These are phyloP conservation scores for Xanthoconium separans DNA, from an alignment of 1,284 basidiomycete species.

Conservation along the genomic window DNA sequence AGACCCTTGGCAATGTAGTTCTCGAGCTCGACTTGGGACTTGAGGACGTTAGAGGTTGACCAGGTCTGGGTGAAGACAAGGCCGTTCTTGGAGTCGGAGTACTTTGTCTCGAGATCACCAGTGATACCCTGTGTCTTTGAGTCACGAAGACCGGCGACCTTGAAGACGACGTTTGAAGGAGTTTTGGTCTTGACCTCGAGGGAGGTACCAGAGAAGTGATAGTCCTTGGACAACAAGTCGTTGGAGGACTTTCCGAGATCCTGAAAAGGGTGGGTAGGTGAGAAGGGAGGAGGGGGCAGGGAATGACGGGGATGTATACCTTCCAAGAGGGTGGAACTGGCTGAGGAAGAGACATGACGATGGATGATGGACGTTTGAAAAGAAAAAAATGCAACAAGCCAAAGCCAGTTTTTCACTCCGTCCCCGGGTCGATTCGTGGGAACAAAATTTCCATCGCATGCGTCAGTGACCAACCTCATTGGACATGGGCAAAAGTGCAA, in stretches of 20 bases:
- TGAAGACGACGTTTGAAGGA: slow-evolving; percentile 86
- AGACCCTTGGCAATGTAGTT: slow-evolving; percentile 98
- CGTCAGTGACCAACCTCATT: not conserved
- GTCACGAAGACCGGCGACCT: slow-evolving; percentile 80
- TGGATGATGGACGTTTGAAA: slow-evolving; percentile 40
- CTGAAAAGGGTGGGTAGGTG: slow-evolving; percentile 38
- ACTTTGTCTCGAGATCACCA: slow-evolving; percentile 93
- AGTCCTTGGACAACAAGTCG: slow-evolving; percentile 94
- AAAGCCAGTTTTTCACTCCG: slow-evolving; percentile 13
- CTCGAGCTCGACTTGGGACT: slow-evolving; percentile 93
- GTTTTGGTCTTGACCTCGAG: slow-evolving; percentile 97
- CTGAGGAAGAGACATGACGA: slow-evolving; percentile 67
- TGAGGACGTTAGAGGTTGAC: slow-evolving; percentile 92
- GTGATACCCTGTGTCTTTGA: slow-evolving; percentile 69
- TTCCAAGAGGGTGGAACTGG: slow-evolving; percentile 94
- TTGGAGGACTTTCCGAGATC: slow-evolving; percentile 97
- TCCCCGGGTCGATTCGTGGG: slow-evolving; percentile 32
- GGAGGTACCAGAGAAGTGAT: slow-evolving; percentile 75
- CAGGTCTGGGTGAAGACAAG: slow-evolving; percentile 91
- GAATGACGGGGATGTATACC: slow-evolving; percentile 42
- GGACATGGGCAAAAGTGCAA: slow-evolving; percentile 43
- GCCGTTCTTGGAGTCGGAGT: slow-evolving; percentile 85
- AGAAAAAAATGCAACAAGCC: not conserved
- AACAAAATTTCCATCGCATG: slow-evolving; percentile 13
- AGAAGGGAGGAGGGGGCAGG: not conserved